phyloP scores from a whole-genome alignment of 345 rosid species.

The Citrus australasica region DNA sequence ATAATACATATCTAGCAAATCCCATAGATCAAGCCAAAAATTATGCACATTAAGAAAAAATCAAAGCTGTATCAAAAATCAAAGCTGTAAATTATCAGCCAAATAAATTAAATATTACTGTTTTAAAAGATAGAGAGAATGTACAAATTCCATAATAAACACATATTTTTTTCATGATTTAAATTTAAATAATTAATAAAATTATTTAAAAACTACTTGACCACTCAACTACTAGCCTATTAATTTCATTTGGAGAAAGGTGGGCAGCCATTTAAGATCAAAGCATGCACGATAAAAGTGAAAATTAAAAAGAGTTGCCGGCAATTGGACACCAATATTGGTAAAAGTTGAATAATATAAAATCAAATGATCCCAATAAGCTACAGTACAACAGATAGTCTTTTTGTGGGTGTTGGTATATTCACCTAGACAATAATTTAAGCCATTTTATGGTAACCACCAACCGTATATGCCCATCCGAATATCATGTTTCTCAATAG shows the following conservation, averaged over 20 bases:
- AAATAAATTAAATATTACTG: no score
- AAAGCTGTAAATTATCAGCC: not conserved
- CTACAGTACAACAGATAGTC: not conserved
- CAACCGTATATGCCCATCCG: not conserved
- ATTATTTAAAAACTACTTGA: no score
- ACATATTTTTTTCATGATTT: no score
- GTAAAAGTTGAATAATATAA: not conserved
- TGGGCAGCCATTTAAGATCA: no score
- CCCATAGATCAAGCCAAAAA: not conserved
- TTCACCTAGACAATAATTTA: conserved; percentile 9
- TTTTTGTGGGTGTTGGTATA: not conserved
- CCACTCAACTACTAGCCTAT: no score
- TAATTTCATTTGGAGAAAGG: no score
- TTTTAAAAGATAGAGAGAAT: no score
- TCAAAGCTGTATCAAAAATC: not conserved
- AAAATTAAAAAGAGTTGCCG: not conserved
- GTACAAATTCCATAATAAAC: no score
- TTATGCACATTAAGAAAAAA: not conserved
- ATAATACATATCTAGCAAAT: not conserved
- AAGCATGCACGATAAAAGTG: no score
- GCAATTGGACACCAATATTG: not conserved
- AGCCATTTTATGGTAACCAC: conserved; percentile 9
- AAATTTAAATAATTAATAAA: no score
- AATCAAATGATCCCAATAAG: conserved; percentile 1
- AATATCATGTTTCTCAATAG: not conserved